phyloP scores from a whole-genome alignment of 768 basidiomycete species.

The Boletus huronensis region DNA sequence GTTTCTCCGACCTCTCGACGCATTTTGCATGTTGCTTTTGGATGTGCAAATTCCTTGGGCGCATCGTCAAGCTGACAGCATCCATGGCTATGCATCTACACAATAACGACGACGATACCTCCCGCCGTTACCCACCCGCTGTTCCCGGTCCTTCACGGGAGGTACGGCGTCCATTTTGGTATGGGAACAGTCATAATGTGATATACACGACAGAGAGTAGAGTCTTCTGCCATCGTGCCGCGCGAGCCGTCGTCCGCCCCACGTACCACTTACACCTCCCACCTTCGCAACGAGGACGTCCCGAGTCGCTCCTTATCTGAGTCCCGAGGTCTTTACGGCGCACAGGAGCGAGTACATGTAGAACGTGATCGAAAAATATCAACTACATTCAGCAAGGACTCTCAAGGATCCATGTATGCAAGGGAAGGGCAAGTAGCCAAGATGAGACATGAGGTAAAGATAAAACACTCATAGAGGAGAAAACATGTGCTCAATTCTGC shows the following conservation, averaged over 20 bases:
- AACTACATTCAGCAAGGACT: not conserved
- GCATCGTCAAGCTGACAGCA: slow-evolving; percentile 7
- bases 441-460: slow-evolving; percentile 1
- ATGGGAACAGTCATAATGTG: not conserved
- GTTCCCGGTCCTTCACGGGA: slow-evolving; percentile 1
- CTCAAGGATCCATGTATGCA: not conserved
- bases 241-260: not conserved
- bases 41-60: slow-evolving; percentile 12
- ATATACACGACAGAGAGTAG: not conserved
- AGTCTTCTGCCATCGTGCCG: not conserved
- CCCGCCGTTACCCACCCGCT: not conserved
- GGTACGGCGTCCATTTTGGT: slow-evolving; percentile 2
- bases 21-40: slow-evolving; percentile 8
- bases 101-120: not conserved
- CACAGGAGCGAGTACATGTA: not conserved
- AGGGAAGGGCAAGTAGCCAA: not conserved
- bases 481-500: not conserved
- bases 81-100: slow-evolving; percentile 8
- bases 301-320: not conserved
- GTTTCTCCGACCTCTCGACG: not conserved
- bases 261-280: not conserved
- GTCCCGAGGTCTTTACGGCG: not conserved
- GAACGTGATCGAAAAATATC: not conserved
- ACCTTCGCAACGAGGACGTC: not conserved
- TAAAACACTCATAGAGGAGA: too few species aligned